Evolutionary conservation across 306 rosid genomes (phyloP).

Genomic region (Cercis canadensis): DNA sequence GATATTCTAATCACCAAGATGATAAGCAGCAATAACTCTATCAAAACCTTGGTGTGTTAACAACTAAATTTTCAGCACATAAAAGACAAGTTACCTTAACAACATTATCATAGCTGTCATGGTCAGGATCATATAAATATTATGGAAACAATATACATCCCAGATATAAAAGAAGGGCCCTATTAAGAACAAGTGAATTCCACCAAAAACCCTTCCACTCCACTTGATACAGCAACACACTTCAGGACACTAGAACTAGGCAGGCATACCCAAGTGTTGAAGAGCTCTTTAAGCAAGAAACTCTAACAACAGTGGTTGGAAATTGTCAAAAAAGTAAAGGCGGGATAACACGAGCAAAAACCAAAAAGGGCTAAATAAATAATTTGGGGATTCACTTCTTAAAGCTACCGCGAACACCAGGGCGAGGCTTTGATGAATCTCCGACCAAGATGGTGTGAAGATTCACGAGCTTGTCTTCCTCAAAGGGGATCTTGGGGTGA

Average conservation of each 20-base stretch:
- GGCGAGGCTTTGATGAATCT: slow-evolving; percentile 59
- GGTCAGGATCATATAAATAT: neutral
- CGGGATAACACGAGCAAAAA: neutral
- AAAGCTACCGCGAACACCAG: slow-evolving; percentile 89
- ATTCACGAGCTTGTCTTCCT: slow-evolving; percentile 65
- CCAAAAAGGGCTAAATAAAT: too few relatives aligned
- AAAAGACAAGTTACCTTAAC: neutral
- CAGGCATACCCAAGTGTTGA: too few relatives aligned
- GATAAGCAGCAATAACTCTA: neutral
- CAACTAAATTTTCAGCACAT: neutral
- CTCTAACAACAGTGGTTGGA: slow-evolving; percentile 17
- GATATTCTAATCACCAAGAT: too few relatives aligned
- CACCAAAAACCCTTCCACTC: slow-evolving; percentile 38
- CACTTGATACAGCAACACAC: too few relatives aligned
- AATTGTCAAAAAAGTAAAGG: neutral
- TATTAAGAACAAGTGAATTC: slow-evolving; percentile 7
- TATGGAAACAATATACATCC: slow-evolving; percentile 40
- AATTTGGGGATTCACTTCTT: slow-evolving; percentile 56
- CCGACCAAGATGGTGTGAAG: slow-evolving; percentile 43
- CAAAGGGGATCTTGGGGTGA: slow-evolving; percentile 84
- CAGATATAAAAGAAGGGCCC: slow-evolving; percentile 35
- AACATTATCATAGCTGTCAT: slow-evolving; percentile 20
- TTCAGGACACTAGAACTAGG: slow-evolving; percentile 27
- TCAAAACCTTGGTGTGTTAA: too few relatives aligned
- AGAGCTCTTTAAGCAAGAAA: slow-evolving; percentile 13